A percentile compares a stretch with the other conserved stretches of the same genome.
These are phyloP conservation scores for Beauveria caledonica DNA, from an alignment of 2,329 filamentous ascomycete species.

Conservation along the genomic window DNA sequence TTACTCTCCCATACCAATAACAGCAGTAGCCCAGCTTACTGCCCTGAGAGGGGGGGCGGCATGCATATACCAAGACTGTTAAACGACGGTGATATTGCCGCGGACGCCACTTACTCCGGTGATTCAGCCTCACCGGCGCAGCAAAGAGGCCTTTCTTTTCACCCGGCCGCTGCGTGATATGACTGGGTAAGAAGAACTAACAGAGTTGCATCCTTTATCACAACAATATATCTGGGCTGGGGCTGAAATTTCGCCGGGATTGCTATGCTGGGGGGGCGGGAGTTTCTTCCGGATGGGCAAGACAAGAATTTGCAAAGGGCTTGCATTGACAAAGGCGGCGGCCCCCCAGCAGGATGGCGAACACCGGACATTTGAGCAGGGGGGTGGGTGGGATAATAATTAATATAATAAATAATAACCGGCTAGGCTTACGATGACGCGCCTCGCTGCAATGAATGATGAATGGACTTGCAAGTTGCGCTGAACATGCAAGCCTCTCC, in stretches of 20 bases:
- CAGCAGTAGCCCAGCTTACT: not conserved
- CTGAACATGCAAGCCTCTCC: slow-evolving; percentile 5
- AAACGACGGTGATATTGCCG: not conserved
- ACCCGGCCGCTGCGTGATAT: not conserved
- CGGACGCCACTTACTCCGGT: not conserved
- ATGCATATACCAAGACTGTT: not conserved
- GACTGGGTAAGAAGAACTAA: not conserved
- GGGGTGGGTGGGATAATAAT: not conserved
- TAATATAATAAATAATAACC: not conserved
- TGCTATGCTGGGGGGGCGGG: too few relatives aligned
- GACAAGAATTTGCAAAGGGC: not conserved
- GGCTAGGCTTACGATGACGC: not conserved
- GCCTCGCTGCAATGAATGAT: not conserved
- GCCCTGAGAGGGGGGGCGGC: not conserved
- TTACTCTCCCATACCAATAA: not conserved
- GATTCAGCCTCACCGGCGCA: not conserved
- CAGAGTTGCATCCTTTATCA: not conserved
- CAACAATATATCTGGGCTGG: not conserved
- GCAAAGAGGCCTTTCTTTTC: not conserved
- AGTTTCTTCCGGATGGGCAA: not conserved
- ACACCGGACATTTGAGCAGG: too few relatives aligned
- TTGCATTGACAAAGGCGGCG: not conserved
- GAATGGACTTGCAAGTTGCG: not conserved
- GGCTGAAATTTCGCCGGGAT: too few relatives aligned
- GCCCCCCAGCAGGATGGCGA: not conserved